These are phyloP conservation scores for Exophiala calicioides DNA, from an alignment of 2,329 filamentous ascomycete genomes.

Conservation along the genomic window DNA sequence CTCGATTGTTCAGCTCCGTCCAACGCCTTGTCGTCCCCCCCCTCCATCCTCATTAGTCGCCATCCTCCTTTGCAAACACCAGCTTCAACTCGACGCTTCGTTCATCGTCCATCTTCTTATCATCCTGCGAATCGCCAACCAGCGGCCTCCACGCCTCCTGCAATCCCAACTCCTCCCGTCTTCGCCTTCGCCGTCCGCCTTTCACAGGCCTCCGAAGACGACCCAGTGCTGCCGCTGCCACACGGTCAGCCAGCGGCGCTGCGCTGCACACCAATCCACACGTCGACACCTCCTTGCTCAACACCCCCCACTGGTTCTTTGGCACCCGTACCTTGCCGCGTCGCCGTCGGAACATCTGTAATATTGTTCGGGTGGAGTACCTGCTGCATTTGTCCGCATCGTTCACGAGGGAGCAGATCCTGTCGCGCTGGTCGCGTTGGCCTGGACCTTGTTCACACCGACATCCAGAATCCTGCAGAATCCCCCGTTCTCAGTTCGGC, in stretches of 20 bases:
- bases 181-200: slow-evolving; percentile 9
- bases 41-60: slow-evolving; percentile 19
- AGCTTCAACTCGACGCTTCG: too few relatives aligned
- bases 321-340: slow-evolving; percentile 7
- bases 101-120: slow-evolving; percentile 14
- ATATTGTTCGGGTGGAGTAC: slow-evolving; percentile 16
- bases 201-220: too few relatives aligned
- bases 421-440: slow-evolving; percentile 25
- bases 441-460: slow-evolving; percentile 2
- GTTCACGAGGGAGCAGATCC: not conserved
- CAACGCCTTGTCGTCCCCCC: slow-evolving; percentile 7
- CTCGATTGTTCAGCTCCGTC: too few relatives aligned
- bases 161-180: slow-evolving; percentile 1
- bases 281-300: not conserved
- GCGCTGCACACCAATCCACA: slow-evolving; percentile 14
- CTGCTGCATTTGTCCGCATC: slow-evolving; percentile 11
- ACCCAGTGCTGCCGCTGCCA: slow-evolving; percentile 5
- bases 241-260: not conserved
- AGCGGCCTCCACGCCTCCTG: slow-evolving; percentile 9
- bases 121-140: slow-evolving; percentile 18
- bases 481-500: slow-evolving; percentile 10
- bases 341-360: slow-evolving; percentile 14
- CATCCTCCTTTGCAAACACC: too few relatives aligned
- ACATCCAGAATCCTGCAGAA: slow-evolving; percentile 12
- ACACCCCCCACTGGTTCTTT: slow-evolving; percentile 20